Conservation (phyloP, 2,329 filamentous ascomycete genomes). For the Didymella keratinophila region DNA sequence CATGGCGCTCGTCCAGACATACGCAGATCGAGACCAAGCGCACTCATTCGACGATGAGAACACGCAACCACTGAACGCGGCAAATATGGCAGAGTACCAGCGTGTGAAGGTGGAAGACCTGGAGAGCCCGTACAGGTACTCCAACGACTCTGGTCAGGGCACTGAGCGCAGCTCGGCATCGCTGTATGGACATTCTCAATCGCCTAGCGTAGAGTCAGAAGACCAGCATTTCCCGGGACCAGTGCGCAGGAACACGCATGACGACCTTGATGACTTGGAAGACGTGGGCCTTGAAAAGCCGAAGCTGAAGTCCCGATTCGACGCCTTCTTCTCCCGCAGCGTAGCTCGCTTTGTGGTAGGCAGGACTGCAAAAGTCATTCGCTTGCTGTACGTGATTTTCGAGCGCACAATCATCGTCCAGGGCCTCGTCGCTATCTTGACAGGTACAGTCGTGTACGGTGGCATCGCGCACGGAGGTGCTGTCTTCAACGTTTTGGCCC, state of each 20-base stretch:
- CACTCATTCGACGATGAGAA: slow-evolving; percentile 29
- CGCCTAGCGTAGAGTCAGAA: slow-evolving; percentile 63
- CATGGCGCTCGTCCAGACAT: slow-evolving; percentile 70
- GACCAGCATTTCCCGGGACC: slow-evolving; percentile 49
- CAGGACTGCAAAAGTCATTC: slow-evolving; percentile 64
- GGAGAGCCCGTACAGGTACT: slow-evolving; percentile 46
- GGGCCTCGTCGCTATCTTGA: slow-evolving; percentile 75
- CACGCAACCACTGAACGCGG: slow-evolving; percentile 42
- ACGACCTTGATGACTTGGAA: slow-evolving; percentile 55
- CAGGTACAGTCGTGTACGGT: slow-evolving; percentile 78
- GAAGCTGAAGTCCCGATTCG: slow-evolving; percentile 56
- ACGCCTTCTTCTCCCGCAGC: slow-evolving; percentile 61
- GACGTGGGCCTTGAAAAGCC: slow-evolving; percentile 56
- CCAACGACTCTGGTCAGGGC: slow-evolving; percentile 65
- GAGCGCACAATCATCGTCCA: slow-evolving; percentile 81
- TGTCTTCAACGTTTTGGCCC: slow-evolving; percentile 86
- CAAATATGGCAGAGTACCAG: slow-evolving; percentile 51
- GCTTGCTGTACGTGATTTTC: slow-evolving; percentile 69
- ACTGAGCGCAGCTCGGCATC: slow-evolving; percentile 75
- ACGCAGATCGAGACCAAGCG: slow-evolving; percentile 59
- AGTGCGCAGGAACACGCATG: slow-evolving; percentile 48
- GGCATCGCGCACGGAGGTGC: slow-evolving; percentile 77
- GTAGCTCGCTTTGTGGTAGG: slow-evolving; percentile 64
- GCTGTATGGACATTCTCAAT: slow-evolving; percentile 69
- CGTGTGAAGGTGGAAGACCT: slow-evolving; percentile 45